Base-by-base conservation (phyloP, 768 basidiomycete genomes). In the Cubamyces lactineus region DNA sequence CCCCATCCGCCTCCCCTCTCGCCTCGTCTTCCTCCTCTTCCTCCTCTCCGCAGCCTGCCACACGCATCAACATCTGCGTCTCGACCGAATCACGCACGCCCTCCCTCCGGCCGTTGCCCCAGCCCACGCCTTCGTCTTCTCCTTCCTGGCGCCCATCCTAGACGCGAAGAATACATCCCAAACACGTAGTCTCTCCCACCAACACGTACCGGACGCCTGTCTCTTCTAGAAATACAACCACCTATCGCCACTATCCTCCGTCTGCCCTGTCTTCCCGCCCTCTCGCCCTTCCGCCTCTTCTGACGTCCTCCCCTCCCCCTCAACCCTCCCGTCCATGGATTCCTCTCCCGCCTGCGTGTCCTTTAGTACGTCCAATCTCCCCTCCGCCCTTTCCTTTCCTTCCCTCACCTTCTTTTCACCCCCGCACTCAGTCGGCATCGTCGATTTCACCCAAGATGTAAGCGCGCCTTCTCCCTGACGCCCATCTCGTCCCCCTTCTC, bases 401-500 rank as follows among this genome's bases (percentile, higher is more conserved):
- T 5, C 47, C 11, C 53, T 52, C 16, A 54, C 50, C 66, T 41
- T 40, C 51, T 57, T 26, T 39, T 21, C 21, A 45, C 58, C 41
- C 61, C 63, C 54, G 53, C 41, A 39, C 54, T 12, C 69, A 91
- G 91, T 92, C 62, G 88, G 85, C 19, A 92, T 92, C 67, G 86
- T 91, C 53, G 91, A 93, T 74, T 91, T 92, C 73, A 85, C 88
- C 3, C 82, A 87, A 74, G 81, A 90, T 74, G 89, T 89, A 69
- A 66, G 73, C 66, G 50, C 60, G 57, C 50, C 40, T 52, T 0
- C n/a, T 24, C 34, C 19, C 56, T 42, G 51, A 53, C 64, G 61
- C 62, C 53, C 59, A 24, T 48, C 46, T 23, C 5, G 43, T 23
- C 55, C 24, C 43, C 55, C 47, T 38, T 53, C 52, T 34, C 53